Percentiles rank a stretch among this genome's conserved stretches.
Evolutionary conservation across 352 stramenopile genomes (phyloP).

Genomic region (Globisporangium alternatum): DNA sequence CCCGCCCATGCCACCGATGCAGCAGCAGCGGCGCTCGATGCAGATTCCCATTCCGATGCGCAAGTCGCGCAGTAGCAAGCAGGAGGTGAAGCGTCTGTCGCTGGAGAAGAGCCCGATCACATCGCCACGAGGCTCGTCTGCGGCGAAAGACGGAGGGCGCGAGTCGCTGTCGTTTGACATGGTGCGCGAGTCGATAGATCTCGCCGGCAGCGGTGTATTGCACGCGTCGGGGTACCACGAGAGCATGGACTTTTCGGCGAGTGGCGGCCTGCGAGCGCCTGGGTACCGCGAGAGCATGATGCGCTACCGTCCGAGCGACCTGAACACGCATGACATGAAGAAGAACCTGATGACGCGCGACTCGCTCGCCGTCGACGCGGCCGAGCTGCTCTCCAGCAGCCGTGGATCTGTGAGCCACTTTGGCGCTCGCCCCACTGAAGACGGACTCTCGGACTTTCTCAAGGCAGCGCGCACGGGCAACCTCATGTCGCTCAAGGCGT

Average conservation of each 20-base stretch:
- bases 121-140: constrained; percentile 10
- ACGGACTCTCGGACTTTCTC: constrained; percentile 58
- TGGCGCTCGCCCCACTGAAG: constrained; percentile 47
- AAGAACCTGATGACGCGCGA: constrained; percentile 47
- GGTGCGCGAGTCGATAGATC: constrained; percentile 13
- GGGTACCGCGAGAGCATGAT: constrained; percentile 66
- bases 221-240: not conserved
- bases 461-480: constrained; percentile 67
- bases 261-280: not conserved
- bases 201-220: not conserved
- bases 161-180: constrained; percentile 18
- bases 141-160: not conserved
- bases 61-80: constrained; percentile 17
- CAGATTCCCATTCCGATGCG: constrained; percentile 11
- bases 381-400: constrained; percentile 23
- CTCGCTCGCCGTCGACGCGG: constrained; percentile 36
- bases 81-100: constrained; percentile 36
- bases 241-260: not conserved
- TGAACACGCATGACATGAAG: constrained; percentile 48
- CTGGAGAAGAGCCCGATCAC: constrained; percentile 24
- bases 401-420: constrained; percentile 46
- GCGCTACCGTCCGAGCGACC: constrained; percentile 64
- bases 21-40: constrained; percentile 12
- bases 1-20: constrained; percentile 18
- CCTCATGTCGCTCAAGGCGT: constrained; percentile 46